Conservation (phyloP, 1,284 basidiomycete genomes). For the Inonotus obliquus region DNA sequence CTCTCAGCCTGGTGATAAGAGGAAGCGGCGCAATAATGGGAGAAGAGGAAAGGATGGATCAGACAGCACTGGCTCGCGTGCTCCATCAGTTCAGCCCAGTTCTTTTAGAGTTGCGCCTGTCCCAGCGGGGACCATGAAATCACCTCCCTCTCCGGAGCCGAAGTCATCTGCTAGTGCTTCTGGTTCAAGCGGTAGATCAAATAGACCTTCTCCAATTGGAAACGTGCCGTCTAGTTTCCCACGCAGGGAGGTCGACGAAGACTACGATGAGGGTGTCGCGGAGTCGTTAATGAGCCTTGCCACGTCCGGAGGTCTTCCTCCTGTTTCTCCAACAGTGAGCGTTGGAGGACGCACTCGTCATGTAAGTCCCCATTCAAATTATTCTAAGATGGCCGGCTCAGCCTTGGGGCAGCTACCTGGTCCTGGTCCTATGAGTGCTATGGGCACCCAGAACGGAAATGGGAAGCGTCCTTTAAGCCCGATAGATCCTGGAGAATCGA, state of each 20-base stretch:
- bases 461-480: constrained; percentile 64
- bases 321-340: constrained; percentile 41
- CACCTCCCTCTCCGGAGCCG: constrained; percentile 48
- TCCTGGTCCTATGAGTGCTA: constrained; percentile 27
- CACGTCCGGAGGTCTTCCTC: constrained; percentile 30
- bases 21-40: constrained; percentile 8
- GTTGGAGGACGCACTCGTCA: constrained; percentile 20
- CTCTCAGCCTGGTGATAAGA: constrained; percentile 6
- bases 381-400: constrained; percentile 53
- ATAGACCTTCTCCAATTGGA: constrained; percentile 65
- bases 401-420: constrained; percentile 31
- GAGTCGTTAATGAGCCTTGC: constrained; percentile 65
- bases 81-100: constrained; percentile 24
- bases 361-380: constrained; percentile 43
- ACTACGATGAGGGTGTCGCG: constrained; percentile 76
- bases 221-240: constrained; percentile 43
- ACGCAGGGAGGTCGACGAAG: constrained; percentile 67
- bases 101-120: constrained; percentile 36
- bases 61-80: constrained; percentile 20
- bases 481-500: constrained; percentile 37
- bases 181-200: constrained; percentile 43
- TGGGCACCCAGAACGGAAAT: constrained; percentile 17
- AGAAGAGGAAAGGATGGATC: constrained; percentile 20
- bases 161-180: constrained; percentile 54
- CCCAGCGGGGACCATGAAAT: constrained; percentile 37